Percentiles rank a stretch among this genome's conserved stretches.
phyloP scores from a whole-genome alignment of 495 filamentous ascomycete species.

The Xylaria flabelliformis region DNA sequence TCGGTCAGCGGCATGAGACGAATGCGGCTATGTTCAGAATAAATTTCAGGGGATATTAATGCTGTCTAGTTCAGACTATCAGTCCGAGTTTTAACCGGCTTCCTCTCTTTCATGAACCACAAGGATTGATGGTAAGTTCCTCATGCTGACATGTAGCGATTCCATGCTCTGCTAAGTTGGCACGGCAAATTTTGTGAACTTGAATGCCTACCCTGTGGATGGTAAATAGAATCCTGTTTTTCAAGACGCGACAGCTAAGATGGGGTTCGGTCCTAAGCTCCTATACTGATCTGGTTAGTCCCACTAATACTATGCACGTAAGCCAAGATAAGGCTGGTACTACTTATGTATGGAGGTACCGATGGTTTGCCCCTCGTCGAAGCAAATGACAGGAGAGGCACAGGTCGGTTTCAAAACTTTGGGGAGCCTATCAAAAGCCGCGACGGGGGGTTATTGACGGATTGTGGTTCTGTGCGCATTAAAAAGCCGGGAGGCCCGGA shows the following conservation, averaged over 20 bases:
- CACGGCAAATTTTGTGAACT: neutral
- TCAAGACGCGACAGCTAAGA: neutral
- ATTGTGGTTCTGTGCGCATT: neutral
- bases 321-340: slow-evolving; percentile 7
- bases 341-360: neutral
- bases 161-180: neutral
- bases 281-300: slow-evolving; percentile 2
- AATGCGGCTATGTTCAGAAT: slow-evolving; percentile 9
- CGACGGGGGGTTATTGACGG: neutral
- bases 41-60: slow-evolving; percentile 2
- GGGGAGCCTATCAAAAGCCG: slow-evolving; percentile 13
- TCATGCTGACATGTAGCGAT: neutral
- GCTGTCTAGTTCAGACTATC: neutral
- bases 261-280: neutral
- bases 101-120: neutral
- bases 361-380: neutral
- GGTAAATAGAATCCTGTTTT: neutral
- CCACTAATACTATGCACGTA: neutral
- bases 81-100: neutral
- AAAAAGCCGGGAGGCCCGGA: slow-evolving; percentile 12
- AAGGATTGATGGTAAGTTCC: neutral
- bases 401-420: slow-evolving; percentile 10
- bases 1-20: slow-evolving; percentile 16
- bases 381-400: slow-evolving; percentile 21
- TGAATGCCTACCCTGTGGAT: neutral